Evolutionary conservation across 208 protist species (phyloP), one percentile per base, ranked within the genome.

Genomic region (Porcisia hertigi): DNA sequence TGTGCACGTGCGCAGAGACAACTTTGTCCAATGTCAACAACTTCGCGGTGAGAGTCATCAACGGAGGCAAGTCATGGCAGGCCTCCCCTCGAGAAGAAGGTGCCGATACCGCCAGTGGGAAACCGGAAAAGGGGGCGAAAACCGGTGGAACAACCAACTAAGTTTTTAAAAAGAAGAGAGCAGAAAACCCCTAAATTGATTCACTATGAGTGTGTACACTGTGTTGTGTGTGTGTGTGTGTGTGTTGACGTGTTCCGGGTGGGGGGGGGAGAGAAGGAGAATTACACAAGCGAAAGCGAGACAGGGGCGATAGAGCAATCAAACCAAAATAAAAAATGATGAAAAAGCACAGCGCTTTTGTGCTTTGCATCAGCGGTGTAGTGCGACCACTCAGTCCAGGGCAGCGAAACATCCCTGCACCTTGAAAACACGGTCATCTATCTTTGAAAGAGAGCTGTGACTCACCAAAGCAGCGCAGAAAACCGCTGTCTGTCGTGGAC

Each of bases 361-460:
- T 8, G 1, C 7, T 67, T 43, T 43, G 41, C 63, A 67, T 47
- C 4, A 52, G 63, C 7, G 14, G 9, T 67, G 23, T 43, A 43
- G 63, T 67, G 41, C 18, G 63, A 45, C 63, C 30, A 67, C 63
- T 20, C 63, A 43, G 41, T 49, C 63, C 63, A 45, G 41, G 63
- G 23, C 39, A 67, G 41, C 7, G 63, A 67, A 30, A 36, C 63
- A 67, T 67, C 41, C 9, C 63, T 36, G 41, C 39, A 34, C 63
- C 8, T 5, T 49, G 41, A 2, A 43, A 67, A 6, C 23, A 67
- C 23, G 41, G 49, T 1, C 20, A 5, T 49, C 16, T 20, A 34
- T 20, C 63, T 18, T 36, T 67, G 36, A 67, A 67, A 30, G 23
- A 47, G 11, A 67, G 41, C 25, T 47, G 18, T 30, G 34, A 30